Conservation (phyloP, 2,329 filamentous ascomycete species). For the Aciculosporium take region DNA sequence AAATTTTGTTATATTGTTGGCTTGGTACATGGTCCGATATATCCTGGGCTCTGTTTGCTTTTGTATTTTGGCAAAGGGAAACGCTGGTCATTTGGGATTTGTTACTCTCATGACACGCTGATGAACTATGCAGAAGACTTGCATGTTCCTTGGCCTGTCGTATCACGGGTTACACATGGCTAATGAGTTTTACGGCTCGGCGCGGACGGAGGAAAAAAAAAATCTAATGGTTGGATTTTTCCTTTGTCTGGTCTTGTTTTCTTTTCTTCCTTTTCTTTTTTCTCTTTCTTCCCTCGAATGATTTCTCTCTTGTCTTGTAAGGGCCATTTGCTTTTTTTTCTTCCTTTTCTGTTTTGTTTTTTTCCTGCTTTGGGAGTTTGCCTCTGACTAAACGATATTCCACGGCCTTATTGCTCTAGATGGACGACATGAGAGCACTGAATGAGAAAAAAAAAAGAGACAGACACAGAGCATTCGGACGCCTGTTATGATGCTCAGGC, state of each 20-base stretch:
- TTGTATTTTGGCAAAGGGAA: conserved; percentile 16
- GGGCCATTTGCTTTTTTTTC: background rate
- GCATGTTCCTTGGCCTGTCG: conserved; percentile 18
- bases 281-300: background rate
- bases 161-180: conserved; percentile 26
- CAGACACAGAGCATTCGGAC: no score
- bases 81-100: conserved; percentile 14
- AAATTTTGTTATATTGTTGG: conserved; percentile 6
- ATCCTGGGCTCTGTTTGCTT: conserved; percentile 7
- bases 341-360: background rate
- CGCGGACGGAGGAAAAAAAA: conserved; percentile 24
- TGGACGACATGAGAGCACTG: conserved; percentile 17
- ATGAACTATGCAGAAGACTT: conserved; percentile 19
- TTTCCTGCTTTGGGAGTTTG: conserved; percentile 5
- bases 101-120: conserved; percentile 8
- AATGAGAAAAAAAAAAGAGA: conserved; percentile 15
- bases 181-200: conserved; percentile 28
- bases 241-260: no score
- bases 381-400: conserved; percentile 8
- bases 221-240: conserved; percentile 19
- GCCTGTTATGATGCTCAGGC: conserved; percentile 26
- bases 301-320: background rate
- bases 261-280: background rate
- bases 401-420: conserved; percentile 12
- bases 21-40: background rate